Conservation (phyloP, 1,284 basidiomycete species). For the Papiliotrema laurentii region DNA sequence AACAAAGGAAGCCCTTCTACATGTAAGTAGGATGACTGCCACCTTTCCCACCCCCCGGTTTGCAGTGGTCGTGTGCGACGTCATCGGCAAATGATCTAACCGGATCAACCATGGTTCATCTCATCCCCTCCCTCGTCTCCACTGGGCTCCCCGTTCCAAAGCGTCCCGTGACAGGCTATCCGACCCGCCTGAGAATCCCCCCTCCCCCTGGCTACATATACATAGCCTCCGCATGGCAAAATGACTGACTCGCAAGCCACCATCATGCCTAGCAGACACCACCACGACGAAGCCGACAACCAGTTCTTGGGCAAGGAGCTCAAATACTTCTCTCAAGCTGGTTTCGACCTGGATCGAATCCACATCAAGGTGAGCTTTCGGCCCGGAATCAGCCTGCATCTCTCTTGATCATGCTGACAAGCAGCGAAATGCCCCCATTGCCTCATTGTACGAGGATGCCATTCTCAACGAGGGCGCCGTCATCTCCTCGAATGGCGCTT, state of each 20-base stretch:
- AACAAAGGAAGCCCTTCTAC: too few relatives aligned
- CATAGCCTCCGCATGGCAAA: neutral
- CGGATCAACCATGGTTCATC: neutral
- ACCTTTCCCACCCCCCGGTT: too few relatives aligned
- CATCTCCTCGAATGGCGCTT: constrained; percentile 89
- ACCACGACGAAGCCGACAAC: constrained; percentile 38
- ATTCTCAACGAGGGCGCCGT: constrained; percentile 97
- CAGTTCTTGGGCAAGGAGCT: constrained; percentile 79
- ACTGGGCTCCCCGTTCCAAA: too few relatives aligned
- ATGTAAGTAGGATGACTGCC: too few relatives aligned
- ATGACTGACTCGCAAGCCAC: neutral
- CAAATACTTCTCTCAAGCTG: constrained; percentile 97
- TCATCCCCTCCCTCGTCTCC: too few relatives aligned
- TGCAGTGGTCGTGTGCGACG: too few relatives aligned
- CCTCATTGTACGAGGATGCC: constrained; percentile 96
- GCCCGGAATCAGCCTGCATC: neutral
- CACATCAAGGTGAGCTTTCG: constrained; percentile 47
- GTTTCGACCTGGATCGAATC: constrained; percentile 78
- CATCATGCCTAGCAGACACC: constrained; percentile 26
- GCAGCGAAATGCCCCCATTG: constrained; percentile 93
- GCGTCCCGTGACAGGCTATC: neutral
- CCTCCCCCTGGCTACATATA: neutral
- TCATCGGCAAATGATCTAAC: neutral
- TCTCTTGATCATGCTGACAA: constrained; percentile 3
- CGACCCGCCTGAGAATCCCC: neutral